Evolutionary conservation across 768 basidiomycete species (phyloP), one percentile per base, ranked within the genome.

Genomic region (Pleurotus platypus): DNA sequence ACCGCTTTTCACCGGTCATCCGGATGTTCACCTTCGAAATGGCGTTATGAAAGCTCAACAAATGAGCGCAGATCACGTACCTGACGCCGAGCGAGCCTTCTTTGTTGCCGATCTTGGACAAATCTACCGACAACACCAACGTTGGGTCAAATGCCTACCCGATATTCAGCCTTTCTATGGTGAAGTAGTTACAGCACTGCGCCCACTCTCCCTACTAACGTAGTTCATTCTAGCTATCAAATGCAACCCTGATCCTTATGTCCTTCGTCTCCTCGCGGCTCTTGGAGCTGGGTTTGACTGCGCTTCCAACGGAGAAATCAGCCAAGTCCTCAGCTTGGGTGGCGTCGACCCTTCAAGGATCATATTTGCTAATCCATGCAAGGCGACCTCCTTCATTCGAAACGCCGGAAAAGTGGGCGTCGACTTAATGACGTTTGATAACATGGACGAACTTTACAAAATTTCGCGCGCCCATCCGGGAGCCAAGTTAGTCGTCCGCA

Each of bases 281-380:
- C 75, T 98, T 49, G 97, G 97, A 24, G 77, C 91, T 1, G 94
- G 94, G 13, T 99, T 99, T 74, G 97, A 99, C 71, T 98, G 97
- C 65, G 97, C 97, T 13, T 98, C 96, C 39, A 89, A 92, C 62
- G 86, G 88, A 57, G 97, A 99, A 73, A 98, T 99, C 64, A 78
- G 82, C 18, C 82, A 84, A 60, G 88, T 98, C 24, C 76, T 97
- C 22, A 73, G 73, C 9, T 71, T 94, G 3, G 87, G 88, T 4
- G 88, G 86, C 6, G 81, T 96, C 51, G 79, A 83, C 47, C 86
- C 95, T 3, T 80, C 82, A 55, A 83, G 89, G 57, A 90, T 99
- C 78, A 92, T 98, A 68, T 99, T 94, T 66, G 97, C 97, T 61
- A 99, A 99, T 73, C 97, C 97, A 0, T 98, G 97, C 87, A 99